Percentiles rank a stretch among this genome's conserved stretches.
These are phyloP conservation scores for Prunus persica DNA, from an alignment of 306 rosid genomes.

Conservation along the genomic window Prunus_persica_NCBIv2 NC_034011.1:20096001-20096500, in stretches of 20 bases:
- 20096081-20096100: background rate
- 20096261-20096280: background rate
- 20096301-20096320: constrained; percentile 55
- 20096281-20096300: constrained; percentile 56
- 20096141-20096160: constrained; percentile 43
- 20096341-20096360: constrained; percentile 50
- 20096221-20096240: background rate
- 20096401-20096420: constrained; percentile 56
- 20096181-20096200: constrained; percentile 67
- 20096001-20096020: background rate
- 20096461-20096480: constrained; percentile 43
- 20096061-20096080: background rate
- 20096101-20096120: constrained; percentile 14
- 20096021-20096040: background rate
- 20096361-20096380: constrained; percentile 49
- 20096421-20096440: constrained; percentile 33
- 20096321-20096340: constrained; percentile 47
- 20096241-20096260: background rate
- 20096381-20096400: constrained; percentile 41
- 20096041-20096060: background rate
- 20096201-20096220: constrained; percentile 42
- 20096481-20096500: constrained; percentile 36
- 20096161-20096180: constrained; percentile 34
- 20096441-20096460: constrained; percentile 50
- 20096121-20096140: constrained; percentile 23